Evolutionary conservation across 257 asterid species (phyloP), one percentile per base, ranked within the genome.

Genomic region (Jacaranda copaia): DNA sequence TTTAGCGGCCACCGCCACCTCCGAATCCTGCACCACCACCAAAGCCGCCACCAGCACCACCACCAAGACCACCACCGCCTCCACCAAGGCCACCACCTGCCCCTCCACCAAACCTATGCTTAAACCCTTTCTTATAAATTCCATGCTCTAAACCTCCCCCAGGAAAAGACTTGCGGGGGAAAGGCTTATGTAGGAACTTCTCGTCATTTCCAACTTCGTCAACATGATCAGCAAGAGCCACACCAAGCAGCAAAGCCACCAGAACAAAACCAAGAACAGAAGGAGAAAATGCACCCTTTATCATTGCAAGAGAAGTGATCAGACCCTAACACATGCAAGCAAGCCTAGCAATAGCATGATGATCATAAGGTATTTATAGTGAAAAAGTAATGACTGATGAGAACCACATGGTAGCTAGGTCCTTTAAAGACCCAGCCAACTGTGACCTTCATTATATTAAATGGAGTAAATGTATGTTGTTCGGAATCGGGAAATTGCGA

Each of bases 381-480:
- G 45, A 66, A 46, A 46, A 79, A 16, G 0, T 6, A 36, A 56
- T 48, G 5, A 25, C 35, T 14, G 12, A 4, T 16, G 6, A 42
- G 25, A 52, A 60, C 7, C 81, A 81, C 85, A 76, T 80, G 84
- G 86, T 87, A 25, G 32, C 32, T 25, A 79, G 88, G 89, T 55
- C 89, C 81, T 53, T 68, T 58, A 6, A 5, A 59, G 77, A n/a
- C 2, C 80, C 32, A 2, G 32, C 58, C 91, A 87, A 77, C 91
- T 79, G 81, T 64, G 79, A 42, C 18, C 83, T 72, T n/a, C n/a
- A n/a, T n/a, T 80, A 45, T 49, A 55, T 32, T 53, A 25, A 25
- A 0, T 45, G 42, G 74, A 72, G 69, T 81, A 69, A 19, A 82
- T 84, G 84, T 15, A 38, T 70, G 55, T 38, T 52, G 77, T 62